Base-by-base conservation (phyloP, 306 rosid genomes). In the Albizia julibrissin region DNA sequence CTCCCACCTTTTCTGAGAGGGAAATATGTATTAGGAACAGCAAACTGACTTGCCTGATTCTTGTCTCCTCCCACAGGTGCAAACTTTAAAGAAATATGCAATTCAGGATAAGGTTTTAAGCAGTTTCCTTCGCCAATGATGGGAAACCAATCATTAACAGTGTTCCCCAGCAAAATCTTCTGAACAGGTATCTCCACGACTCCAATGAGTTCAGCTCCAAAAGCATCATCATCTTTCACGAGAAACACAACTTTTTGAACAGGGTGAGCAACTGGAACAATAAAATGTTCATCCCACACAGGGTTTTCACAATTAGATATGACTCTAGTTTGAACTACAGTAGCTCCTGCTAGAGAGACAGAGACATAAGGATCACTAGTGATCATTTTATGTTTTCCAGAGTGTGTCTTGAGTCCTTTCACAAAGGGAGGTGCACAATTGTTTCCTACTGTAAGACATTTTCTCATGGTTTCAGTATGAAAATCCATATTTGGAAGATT, bases 341-440 rank as follows among this genome's bases (percentile, higher is more conserved):
- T 90, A 18, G 97, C 97, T 19, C 91, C 94, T 56, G 90, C 85
- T 21, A 92, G 62, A 81, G 91, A 86, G 3, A 92, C 84, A 29
- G 94, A 92, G 42, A 92, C 94, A 77, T 90, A 92, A 77, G 97
- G 97, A 72, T 90, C 97, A 77, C 97, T 92, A 10, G 94, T 92
- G 73, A 90, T 90, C 82, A 78, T 73, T 33, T 88, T 46, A 18
- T 84, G 87, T 34, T 79, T 92, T 64, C 92, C 89, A 3, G 91
- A 76, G 68, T 18, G 87, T 8, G 87, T 54, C 76, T 77, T 87
- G 3, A 81, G 88, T 56, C 86, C 82, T 79, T 84, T 90, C 2
- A 80, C 78, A 64, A 88, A 88, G 1, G 96, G 92, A 29, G 87
- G 68, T 6, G 90, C 74, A 43, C 89, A 89, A 71, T 83, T 72